A percentile compares a stretch with the other conserved stretches of the same genome.
Conservation (phyloP, 345 rosid genomes). For the Populus ilicifolia region DNA sequence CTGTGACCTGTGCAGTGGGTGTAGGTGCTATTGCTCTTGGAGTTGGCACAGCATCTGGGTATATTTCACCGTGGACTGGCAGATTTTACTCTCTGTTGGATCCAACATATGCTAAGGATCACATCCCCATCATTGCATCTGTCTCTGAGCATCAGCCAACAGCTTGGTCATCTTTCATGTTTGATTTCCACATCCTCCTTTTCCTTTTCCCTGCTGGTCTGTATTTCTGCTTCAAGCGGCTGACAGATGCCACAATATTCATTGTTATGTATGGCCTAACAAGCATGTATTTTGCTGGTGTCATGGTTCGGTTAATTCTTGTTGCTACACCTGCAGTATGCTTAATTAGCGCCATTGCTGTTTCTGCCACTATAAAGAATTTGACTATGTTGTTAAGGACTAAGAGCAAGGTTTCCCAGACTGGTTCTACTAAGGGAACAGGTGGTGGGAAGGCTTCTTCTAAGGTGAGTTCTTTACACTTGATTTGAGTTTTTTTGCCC, state of each 20-base stretch:
- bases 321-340: conserved; percentile 98
- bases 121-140: conserved; percentile 97
- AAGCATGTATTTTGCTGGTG: conserved; percentile 99
- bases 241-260: conserved; percentile 93
- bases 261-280: conserved; percentile 99
- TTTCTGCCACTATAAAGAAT: conserved; percentile 89
- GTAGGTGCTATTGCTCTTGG: conserved; percentile 77
- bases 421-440: conserved; percentile 63
- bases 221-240: conserved; percentile 94
- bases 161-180: conserved; percentile 99
- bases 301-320: conserved; percentile 95
- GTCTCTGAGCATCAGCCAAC: conserved; percentile 99
- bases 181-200: conserved; percentile 91
- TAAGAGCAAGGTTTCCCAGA: conserved; percentile 58
- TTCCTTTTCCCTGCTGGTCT: conserved; percentile 99
- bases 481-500: neutral
- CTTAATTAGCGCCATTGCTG: conserved; percentile 94
- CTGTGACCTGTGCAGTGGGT: conserved; percentile 67
- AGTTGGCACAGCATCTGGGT: conserved; percentile 89
- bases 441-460: conserved; percentile 73
- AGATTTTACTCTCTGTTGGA: conserved; percentile 93
- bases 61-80: conserved; percentile 99
- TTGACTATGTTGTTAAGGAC: conserved; percentile 63
- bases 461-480: conserved; percentile 50
- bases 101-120: conserved; percentile 98